Conservation (phyloP, 2,329 filamentous ascomycete species). For the Aureobasidium sp. region DNA sequence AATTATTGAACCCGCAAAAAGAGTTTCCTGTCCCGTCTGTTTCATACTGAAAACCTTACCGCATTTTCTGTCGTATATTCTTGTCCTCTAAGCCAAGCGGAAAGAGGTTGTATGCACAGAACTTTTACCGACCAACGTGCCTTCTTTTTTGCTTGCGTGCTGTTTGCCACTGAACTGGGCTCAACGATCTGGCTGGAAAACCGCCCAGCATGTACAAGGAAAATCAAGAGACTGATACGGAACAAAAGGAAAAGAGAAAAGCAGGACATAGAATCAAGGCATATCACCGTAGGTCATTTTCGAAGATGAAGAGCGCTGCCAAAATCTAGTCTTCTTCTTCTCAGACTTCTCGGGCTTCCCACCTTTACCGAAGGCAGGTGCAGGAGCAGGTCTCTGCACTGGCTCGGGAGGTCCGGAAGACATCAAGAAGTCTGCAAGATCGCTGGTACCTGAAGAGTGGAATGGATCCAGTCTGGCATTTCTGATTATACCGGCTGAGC, state of each 20-base stretch:
- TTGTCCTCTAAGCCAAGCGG: background rate
- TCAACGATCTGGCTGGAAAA: too few relatives aligned
- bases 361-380: constrained; percentile 10
- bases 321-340: constrained; percentile 30
- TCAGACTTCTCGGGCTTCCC: constrained; percentile 26
- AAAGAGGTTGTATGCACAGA: background rate
- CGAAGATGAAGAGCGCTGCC: constrained; percentile 18
- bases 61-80: background rate
- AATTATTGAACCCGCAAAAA: background rate
- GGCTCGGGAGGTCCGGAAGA: constrained; percentile 41
- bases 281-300: constrained; percentile 29
- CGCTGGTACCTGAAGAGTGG: constrained; percentile 35
- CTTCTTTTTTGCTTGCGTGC: too few relatives aligned
- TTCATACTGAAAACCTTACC: background rate
- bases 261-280: constrained; percentile 22
- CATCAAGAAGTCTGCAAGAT: constrained; percentile 49
- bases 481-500: constrained; percentile 30
- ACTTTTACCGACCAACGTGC: too few relatives aligned
- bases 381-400: constrained; percentile 23
- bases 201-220: background rate
- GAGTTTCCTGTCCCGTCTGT: background rate
- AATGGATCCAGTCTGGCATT: constrained; percentile 30
- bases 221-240: background rate
- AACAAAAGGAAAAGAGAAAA: background rate
- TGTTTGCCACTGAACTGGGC: too few relatives aligned